Evolutionary conservation across 495 filamentous ascomycete species (phyloP).

Genomic region (Penicillium angulare): DNA sequence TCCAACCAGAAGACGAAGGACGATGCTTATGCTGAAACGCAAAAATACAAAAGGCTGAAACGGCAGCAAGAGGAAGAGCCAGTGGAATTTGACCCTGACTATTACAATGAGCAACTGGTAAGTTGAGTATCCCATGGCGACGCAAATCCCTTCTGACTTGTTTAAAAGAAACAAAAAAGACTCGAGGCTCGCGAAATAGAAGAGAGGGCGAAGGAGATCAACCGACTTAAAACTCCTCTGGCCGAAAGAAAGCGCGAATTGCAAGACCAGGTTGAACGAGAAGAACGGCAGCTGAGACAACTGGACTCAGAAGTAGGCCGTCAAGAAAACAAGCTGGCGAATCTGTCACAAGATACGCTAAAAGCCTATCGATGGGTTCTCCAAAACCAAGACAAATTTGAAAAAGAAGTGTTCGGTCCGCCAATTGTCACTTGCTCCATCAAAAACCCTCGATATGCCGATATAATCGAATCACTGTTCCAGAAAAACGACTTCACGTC

Average conservation of each 20-base stretch:
- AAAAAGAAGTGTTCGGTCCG: slow-evolving; percentile 81
- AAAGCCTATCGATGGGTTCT: slow-evolving; percentile 79
- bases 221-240: slow-evolving; percentile 33
- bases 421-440: slow-evolving; percentile 79
- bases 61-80: slow-evolving; percentile 49
- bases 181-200: slow-evolving; percentile 26
- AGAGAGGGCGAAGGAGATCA: slow-evolving; percentile 33
- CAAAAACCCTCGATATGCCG: slow-evolving; percentile 69
- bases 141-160: slow-evolving; percentile 20
- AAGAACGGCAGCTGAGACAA: slow-evolving; percentile 50
- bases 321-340: slow-evolving; percentile 60
- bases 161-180: background rate
- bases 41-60: slow-evolving; percentile 42
- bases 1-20: slow-evolving; percentile 48
- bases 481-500: slow-evolving; percentile 60
- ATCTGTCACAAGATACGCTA: slow-evolving; percentile 57
- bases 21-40: slow-evolving; percentile 43
- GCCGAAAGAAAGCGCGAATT: slow-evolving; percentile 26
- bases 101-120: slow-evolving; percentile 52
- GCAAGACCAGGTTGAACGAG: slow-evolving; percentile 26
- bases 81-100: slow-evolving; percentile 51
- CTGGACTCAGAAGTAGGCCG: slow-evolving; percentile 78
- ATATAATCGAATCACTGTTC: slow-evolving; percentile 72
- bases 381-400: slow-evolving; percentile 66
- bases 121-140: slow-evolving; percentile 7